phyloP scores from a whole-genome alignment of 2,329 filamentous ascomycete species.

The Nannizzia gypsea region DNA sequence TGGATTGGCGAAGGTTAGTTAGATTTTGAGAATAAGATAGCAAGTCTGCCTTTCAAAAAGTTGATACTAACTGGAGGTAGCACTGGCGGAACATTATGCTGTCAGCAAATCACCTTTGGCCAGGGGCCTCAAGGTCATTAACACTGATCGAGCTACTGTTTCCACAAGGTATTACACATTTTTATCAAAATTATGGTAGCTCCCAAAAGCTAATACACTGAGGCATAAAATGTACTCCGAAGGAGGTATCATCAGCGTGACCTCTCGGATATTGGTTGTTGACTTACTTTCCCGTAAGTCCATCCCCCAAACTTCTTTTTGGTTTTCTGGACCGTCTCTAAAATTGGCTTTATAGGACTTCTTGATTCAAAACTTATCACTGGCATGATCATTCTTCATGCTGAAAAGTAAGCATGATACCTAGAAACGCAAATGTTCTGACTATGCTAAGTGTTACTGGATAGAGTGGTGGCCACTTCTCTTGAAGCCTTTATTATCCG shows the following conservation, averaged over 20 bases:
- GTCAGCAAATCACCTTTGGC: constrained; percentile 73
- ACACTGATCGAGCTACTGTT: constrained; percentile 86
- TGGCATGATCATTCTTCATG: constrained; percentile 75
- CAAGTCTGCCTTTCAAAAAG: background rate
- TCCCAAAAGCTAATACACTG: constrained; percentile 7
- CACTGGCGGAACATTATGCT: constrained; percentile 86
- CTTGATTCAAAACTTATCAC: constrained; percentile 76
- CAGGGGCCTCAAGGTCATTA: constrained; percentile 78
- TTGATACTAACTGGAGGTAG: constrained; percentile 25
- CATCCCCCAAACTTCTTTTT: background rate
- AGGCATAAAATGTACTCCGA: constrained; percentile 81
- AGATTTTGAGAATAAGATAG: background rate
- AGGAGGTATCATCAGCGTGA: constrained; percentile 91
- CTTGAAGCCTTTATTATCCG: constrained; percentile 90
- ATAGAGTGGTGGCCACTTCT: constrained; percentile 66
- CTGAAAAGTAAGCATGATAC: constrained; percentile 47
- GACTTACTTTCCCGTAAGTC: constrained; percentile 64
- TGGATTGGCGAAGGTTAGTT: constrained; percentile 72
- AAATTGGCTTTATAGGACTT: constrained; percentile 34
- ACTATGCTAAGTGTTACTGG: constrained; percentile 8
- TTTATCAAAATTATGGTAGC: background rate
- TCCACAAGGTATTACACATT: constrained; percentile 43
- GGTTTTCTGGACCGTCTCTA: constrained; percentile 6
- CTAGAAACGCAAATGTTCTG: background rate
- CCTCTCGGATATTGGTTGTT: constrained; percentile 86